phyloP scores from a whole-genome alignment of 768 basidiomycete genomes.

The Pleurotus cornucopiae region DNA sequence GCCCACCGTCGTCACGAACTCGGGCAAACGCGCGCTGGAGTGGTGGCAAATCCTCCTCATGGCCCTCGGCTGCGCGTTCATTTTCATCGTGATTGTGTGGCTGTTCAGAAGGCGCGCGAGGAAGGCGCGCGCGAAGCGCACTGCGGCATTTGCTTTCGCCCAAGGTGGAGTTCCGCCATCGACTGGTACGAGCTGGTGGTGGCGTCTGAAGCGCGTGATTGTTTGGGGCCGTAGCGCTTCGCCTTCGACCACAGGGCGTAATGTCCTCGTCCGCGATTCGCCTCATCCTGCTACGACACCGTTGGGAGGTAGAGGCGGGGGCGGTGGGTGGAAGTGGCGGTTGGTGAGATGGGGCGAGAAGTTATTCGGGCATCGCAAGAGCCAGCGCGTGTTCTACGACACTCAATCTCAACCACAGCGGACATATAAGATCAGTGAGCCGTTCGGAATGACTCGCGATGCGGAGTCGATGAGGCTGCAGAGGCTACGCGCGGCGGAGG shows the following conservation, averaged over 20 bases:
- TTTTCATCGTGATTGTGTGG: too few relatives aligned
- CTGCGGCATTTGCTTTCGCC: slow-evolving; percentile 55
- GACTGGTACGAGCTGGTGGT: slow-evolving; percentile 40
- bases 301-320: slow-evolving; percentile 18
- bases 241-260: slow-evolving; percentile 36
- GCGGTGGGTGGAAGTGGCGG: slow-evolving; percentile 45
- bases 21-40: slow-evolving; percentile 28
- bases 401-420: neutral
- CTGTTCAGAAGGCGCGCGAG: too few relatives aligned
- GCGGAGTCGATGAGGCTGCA: too few relatives aligned
- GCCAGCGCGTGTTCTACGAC: slow-evolving; percentile 6
- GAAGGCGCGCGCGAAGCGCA: slow-evolving; percentile 33
- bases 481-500: too few relatives aligned
- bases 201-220: slow-evolving; percentile 36
- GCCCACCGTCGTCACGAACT: neutral
- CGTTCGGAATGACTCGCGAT: too few relatives aligned
- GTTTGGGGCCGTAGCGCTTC: slow-evolving; percentile 26
- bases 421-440: too few relatives aligned
- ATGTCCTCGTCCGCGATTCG: slow-evolving; percentile 35
- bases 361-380: slow-evolving; percentile 9
- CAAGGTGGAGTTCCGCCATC: slow-evolving; percentile 32
- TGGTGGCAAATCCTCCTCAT: too few relatives aligned
- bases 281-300: neutral
- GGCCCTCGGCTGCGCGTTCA: too few relatives aligned
- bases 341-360: too few relatives aligned